These are phyloP conservation scores for Penicillium hesseltinei DNA, from an alignment of 2,329 filamentous ascomycete species.

Conservation along the genomic window DNA sequence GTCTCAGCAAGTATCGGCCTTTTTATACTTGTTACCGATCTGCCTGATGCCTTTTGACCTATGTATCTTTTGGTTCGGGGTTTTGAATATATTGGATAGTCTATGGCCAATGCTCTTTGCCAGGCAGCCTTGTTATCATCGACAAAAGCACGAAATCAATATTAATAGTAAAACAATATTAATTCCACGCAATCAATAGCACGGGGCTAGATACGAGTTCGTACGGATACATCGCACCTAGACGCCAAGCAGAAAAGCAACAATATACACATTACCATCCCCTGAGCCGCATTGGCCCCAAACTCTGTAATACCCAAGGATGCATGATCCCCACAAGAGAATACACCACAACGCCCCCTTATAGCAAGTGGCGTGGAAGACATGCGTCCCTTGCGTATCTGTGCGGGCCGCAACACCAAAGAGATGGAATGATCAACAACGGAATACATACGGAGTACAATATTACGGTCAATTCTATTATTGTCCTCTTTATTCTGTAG, in stretches of 20 bases:
- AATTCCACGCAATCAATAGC: conserved; percentile 1
- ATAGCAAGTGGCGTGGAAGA: conserved; percentile 2
- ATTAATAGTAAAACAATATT: not conserved
- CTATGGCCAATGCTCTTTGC: not conserved
- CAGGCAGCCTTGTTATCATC: not conserved
- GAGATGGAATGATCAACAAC: conserved; percentile 1
- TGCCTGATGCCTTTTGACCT: not conserved
- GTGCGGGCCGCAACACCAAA: conserved; percentile 2
- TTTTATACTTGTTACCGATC: too few relatives aligned
- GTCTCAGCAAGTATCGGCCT: too few relatives aligned
- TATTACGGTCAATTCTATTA: not conserved
- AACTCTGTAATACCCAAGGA: not conserved
- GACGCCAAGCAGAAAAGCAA: not conserved
- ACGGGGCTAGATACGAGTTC: not conserved
- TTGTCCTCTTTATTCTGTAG: not conserved
- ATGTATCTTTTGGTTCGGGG: not conserved
- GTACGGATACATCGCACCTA: not conserved
- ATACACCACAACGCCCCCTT: not conserved
- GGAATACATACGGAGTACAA: not conserved
- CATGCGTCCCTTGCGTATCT: conserved; percentile 11
- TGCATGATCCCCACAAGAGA: not conserved
- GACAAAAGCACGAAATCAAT: not conserved
- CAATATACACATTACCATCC: not conserved
- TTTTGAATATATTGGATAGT: not conserved
- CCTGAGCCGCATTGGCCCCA: conserved; percentile 9